Conservation (phyloP, 495 filamentous ascomycete genomes). For the Penicillium roqueforti region DNA sequence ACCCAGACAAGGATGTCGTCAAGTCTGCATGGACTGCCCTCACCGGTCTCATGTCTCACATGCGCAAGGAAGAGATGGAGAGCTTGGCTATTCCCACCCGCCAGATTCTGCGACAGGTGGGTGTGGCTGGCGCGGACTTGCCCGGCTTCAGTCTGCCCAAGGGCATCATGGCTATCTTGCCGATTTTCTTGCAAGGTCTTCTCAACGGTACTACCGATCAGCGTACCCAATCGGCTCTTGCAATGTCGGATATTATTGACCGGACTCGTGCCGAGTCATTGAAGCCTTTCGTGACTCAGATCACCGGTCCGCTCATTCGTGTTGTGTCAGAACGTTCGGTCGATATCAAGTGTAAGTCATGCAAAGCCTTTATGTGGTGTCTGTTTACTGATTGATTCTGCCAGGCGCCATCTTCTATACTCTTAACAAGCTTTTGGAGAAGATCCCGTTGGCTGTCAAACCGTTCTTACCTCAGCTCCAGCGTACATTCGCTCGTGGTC, state of each 20-base stretch:
- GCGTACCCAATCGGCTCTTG: constrained; percentile 83
- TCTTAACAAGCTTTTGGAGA: constrained; percentile 90
- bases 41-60: constrained; percentile 75
- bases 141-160: constrained; percentile 91
- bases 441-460: constrained; percentile 93
- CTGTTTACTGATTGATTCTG: constrained; percentile 10
- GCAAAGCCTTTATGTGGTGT: neutral
- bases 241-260: constrained; percentile 93
- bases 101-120: constrained; percentile 78
- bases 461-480: constrained; percentile 97
- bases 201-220: constrained; percentile 94
- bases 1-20: constrained; percentile 76
- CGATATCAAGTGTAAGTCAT: constrained; percentile 70
- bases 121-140: constrained; percentile 77
- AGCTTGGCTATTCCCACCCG: constrained; percentile 81
- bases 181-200: constrained; percentile 95
- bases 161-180: constrained; percentile 93
- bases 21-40: constrained; percentile 91
- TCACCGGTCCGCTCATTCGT: constrained; percentile 94
- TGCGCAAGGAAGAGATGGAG: constrained; percentile 99
- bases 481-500: constrained; percentile 89
- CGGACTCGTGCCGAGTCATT: constrained; percentile 77
- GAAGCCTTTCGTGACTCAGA: constrained; percentile 92
- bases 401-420: constrained; percentile 84
- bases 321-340: constrained; percentile 93